A percentile compares a stretch with the other conserved stretches of the same genome.
Evolutionary conservation across 352 stramenopile species (phyloP).

Genomic region (Phytophthora megakarya): DNA sequence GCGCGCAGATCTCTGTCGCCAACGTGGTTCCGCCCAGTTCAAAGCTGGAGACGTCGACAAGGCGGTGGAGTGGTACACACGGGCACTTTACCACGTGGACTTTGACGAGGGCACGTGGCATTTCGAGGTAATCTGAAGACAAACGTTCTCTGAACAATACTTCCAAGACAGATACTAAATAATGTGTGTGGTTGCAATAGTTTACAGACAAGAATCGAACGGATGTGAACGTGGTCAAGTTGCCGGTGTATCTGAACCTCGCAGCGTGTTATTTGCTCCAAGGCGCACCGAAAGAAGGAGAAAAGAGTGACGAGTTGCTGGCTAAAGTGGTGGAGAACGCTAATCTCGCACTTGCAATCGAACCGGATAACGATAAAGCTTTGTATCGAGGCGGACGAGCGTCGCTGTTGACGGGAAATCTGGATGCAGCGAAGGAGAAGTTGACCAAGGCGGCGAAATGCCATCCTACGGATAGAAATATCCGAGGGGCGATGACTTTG

Average conservation of each 20-base stretch:
- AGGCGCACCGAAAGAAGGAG: slow-evolving; percentile 39
- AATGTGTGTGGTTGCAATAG: slow-evolving; percentile 28
- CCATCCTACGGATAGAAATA: slow-evolving; percentile 71
- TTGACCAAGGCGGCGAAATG: slow-evolving; percentile 65
- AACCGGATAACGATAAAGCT: slow-evolving; percentile 84
- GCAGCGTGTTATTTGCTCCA: slow-evolving; percentile 74
- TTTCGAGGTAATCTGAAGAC: slow-evolving; percentile 53
- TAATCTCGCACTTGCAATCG: slow-evolving; percentile 68
- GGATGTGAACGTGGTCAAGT: slow-evolving; percentile 70
- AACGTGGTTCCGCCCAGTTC: slow-evolving; percentile 64
- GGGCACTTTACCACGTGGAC: slow-evolving; percentile 78
- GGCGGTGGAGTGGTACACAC: slow-evolving; percentile 76
- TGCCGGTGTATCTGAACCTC: slow-evolving; percentile 84
- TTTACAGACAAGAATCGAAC: slow-evolving; percentile 75
- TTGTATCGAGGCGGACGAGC: slow-evolving; percentile 78
- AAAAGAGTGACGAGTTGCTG: slow-evolving; percentile 35
- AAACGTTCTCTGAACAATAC: neutral
- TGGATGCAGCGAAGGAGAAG: slow-evolving; percentile 63
- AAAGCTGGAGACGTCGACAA: slow-evolving; percentile 50
- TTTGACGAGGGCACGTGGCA: slow-evolving; percentile 88
- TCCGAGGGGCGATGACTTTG: slow-evolving; percentile 61
- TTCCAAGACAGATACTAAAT: neutral
- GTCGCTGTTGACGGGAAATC: slow-evolving; percentile 57
- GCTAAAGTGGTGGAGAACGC: slow-evolving; percentile 71
- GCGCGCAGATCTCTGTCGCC: slow-evolving; percentile 62